A percentile compares a stretch with the other conserved stretches of the same genome.
Evolutionary conservation across 176 grass and related monocot genomes (phyloP).

Genomic region (Avena insularis): DNA sequence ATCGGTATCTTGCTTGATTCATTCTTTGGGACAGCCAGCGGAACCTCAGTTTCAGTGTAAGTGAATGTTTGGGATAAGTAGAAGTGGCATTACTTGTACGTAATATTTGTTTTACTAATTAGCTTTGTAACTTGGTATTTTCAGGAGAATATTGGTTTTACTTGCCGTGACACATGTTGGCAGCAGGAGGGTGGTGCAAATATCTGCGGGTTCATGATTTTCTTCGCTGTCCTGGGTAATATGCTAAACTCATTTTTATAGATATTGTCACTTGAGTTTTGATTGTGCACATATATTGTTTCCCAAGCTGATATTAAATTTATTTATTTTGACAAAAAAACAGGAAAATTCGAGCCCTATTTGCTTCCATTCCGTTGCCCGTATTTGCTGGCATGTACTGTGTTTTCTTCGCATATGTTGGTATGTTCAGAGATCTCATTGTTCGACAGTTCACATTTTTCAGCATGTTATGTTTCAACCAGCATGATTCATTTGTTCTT

Average conservation of each 20-base stretch:
- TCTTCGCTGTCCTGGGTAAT: conserved; percentile 93
- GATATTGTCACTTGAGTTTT: not conserved
- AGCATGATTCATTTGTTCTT: not conserved
- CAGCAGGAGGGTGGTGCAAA: conserved; percentile 89
- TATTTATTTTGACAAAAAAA: not conserved
- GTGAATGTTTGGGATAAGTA: conserved; percentile 25
- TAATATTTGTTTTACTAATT: conserved; percentile 8
- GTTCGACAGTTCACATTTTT: not conserved
- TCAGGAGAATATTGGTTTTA: conserved; percentile 91
- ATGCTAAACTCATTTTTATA: not conserved
- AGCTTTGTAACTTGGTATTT: conserved; percentile 24
- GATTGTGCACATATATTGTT: not conserved
- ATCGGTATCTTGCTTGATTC: conserved; percentile 78
- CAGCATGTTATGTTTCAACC: not conserved
- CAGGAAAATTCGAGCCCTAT: conserved; percentile 49
- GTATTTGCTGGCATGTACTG: conserved; percentile 96
- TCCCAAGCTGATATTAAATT: conserved; percentile 14
- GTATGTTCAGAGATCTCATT: conserved; percentile 45
- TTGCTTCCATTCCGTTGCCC: conserved; percentile 84
- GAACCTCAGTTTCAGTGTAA: conserved; percentile 79
- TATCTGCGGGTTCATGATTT: conserved; percentile 99
- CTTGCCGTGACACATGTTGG: conserved; percentile 80
- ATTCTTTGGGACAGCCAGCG: conserved; percentile 85
- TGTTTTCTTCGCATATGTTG: conserved; percentile 84
- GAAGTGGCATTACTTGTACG: not conserved